Base-by-base conservation (phyloP, 2,329 filamentous ascomycete species). In the Corynespora cassiicola region DNA sequence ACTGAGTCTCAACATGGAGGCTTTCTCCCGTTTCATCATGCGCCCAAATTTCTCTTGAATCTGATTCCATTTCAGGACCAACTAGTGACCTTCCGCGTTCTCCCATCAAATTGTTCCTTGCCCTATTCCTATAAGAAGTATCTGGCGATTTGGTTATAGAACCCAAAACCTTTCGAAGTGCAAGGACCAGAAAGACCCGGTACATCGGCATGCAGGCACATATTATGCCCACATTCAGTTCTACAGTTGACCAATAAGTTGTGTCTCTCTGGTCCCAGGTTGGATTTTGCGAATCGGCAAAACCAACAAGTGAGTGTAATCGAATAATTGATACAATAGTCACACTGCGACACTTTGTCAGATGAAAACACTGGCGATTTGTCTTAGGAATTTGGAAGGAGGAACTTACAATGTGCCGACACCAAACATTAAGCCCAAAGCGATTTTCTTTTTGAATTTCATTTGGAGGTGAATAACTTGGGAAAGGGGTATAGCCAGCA, bases 311-410 rank as follows among this genome's bases (percentile, higher is more conserved):
- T 2, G 68, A 67, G 7, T 61, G 56, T 5, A 75, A 54, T 4
- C 71, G 68, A 16, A 75, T 45, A 23, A 68, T 61, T 31, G 69
- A 72, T 16, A 73, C 58, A 10, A 74, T 45, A 2, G 50, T 54
- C 6, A 45, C 38, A 23, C 45, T 49, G 35, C 42, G 47, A n/a
- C 41, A 9, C 9, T 10, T n/a, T n/a, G 15, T 52, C 19, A 41
- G 17, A 15, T 31, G 43, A 48, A n/a, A 43, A 9, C 9, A 11
- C n/a, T 52, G 16, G 39, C 15, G 14, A 32, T 28, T 20, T 52
- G 30, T 24, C 50, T 44, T 10, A 56, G 31, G 15, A 29, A 42
- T 15, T 23, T 26, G 19, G 30, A 6, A 5, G 16, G 30, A 16
- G 39, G 38, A 7, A 62, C 41, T 20, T 59, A 51, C 34, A 65